Evolutionary conservation across 495 filamentous ascomycete species (phyloP), one percentile per base, ranked within the genome.

Genomic region (Penicillium cataractarum): DNA sequence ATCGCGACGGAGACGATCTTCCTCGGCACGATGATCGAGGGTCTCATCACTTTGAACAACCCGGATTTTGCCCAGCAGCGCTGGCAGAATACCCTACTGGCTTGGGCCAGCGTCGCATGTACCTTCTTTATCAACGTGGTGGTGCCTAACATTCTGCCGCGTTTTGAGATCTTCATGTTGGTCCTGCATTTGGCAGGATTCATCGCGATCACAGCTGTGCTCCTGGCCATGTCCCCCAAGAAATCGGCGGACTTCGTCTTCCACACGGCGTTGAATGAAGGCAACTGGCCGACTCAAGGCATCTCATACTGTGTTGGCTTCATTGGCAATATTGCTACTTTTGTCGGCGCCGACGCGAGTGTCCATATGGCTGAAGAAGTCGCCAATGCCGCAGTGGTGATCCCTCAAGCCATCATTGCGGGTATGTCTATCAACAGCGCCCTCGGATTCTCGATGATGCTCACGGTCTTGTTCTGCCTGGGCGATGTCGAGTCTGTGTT

Each of bases 81-180:
- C 12, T 87, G 80, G 80, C 83, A 86, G 19, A 80, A 74, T 13
- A 82, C 83, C 0, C 68, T 88, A 17, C 58, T 84, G 24, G 73
- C 77, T 46, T 81, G 76, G 66, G 76, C 72, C 1, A 65, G 76
- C 2, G 67, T 82, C 15, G 63, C 71, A 7, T 68, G 79, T 2
- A 74, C 76, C 21, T 68, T 83, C 8, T 62, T 83, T 31, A 64
- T 82, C 50, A 84, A 84, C 56, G 68, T 76, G 0, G 74, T 74
- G 51, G 29, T 76, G 1, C 77, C 78, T 4, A 71, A 72, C 13
- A 61, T 63, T 19, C 71, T 85, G 1, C 80, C 81, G 2, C 74
- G 75, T 33, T 67, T 83, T 35, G 79, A 84, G 58, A 74, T 73
- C 26, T 24, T 71, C n/a, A 69, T 81, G 9, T 65, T 84, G 4